Conservation (phyloP, 495 filamentous ascomycete species). For the Hypoxylon crocopeplum region DNA sequence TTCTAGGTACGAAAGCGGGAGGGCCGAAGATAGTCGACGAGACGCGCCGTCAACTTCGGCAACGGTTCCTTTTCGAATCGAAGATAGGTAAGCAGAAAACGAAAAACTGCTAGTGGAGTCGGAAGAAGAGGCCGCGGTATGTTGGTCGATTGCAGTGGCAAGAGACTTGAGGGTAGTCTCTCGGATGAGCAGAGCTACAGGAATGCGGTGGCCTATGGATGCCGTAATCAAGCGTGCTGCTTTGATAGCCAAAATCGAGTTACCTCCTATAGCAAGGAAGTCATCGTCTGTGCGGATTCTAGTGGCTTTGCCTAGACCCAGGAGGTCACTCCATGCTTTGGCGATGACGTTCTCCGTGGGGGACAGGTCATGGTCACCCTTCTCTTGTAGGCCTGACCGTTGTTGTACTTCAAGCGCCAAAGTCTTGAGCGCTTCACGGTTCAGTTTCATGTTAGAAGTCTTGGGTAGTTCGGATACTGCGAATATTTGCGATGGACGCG, state of each 20-base stretch:
- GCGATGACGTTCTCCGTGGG: conserved; percentile 4
- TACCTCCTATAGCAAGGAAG: conserved; percentile 33
- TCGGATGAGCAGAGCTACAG: conserved; percentile 5
- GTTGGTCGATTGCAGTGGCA: conserved; percentile 4
- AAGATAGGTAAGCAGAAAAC: not conserved
- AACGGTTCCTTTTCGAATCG: not conserved
- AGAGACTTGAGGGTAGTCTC: conserved; percentile 5
- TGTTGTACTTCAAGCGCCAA: not conserved
- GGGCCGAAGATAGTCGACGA: not conserved
- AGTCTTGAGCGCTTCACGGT: conserved; percentile 23
- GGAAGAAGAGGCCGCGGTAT: not conserved
- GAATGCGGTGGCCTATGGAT: conserved; percentile 8
- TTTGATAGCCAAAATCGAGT: conserved; percentile 33
- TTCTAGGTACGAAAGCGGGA: conserved; percentile 8
- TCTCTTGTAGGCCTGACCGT: not conserved
- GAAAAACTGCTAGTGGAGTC: not conserved
- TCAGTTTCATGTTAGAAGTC: conserved; percentile 35
- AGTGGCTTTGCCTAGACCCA: conserved; percentile 6
- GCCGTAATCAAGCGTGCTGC: conserved; percentile 10
- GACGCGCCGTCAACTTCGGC: no score
- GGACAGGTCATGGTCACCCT: not conserved
- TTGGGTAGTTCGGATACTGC: conserved; percentile 28
- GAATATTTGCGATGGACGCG: conserved; percentile 28
- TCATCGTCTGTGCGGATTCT: conserved; percentile 14
- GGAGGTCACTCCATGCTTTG: conserved; percentile 5